Percentiles rank a stretch among this genome's conserved stretches.
These are phyloP conservation scores for Geotrichum reessii DNA, from an alignment of 1,139 yeast genomes.

Conservation along the genomic window DNA sequence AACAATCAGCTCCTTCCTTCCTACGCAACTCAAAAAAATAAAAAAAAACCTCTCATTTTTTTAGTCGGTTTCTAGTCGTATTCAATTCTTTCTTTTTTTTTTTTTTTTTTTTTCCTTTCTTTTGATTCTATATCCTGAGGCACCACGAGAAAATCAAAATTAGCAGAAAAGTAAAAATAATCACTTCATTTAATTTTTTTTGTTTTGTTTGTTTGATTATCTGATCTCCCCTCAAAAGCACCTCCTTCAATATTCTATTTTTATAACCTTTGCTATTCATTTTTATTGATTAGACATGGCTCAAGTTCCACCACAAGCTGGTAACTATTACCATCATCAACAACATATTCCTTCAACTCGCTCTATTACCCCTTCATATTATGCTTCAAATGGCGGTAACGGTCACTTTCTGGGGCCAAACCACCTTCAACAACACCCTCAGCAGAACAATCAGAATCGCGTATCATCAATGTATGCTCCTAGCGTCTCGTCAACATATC, in stretches of 20 bases:
- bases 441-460: background rate
- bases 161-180: background rate
- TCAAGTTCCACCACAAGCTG: conserved; percentile 9
- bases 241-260: background rate
- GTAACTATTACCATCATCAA: conserved; percentile 14
- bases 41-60: background rate
- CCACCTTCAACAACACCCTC: background rate
- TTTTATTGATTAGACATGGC: conserved; percentile 4
- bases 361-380: conserved; percentile 8
- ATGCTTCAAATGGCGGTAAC: background rate
- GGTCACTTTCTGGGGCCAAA: background rate
- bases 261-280: background rate
- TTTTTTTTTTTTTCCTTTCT: too few relatives aligned
- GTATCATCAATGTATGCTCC: conserved; percentile 1
- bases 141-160: background rate
- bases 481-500: background rate
- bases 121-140: background rate
- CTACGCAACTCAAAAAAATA: background rate
- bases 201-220: background rate
- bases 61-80: background rate
- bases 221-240: background rate
- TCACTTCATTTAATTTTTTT: background rate
- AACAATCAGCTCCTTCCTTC: background rate
- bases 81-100: background rate
- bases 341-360: conserved; percentile 7